Evolutionary conservation across 83 land plant genomes (phyloP), one percentile per base, ranked within the genome.

Genomic region (Larix sibirica): DNA sequence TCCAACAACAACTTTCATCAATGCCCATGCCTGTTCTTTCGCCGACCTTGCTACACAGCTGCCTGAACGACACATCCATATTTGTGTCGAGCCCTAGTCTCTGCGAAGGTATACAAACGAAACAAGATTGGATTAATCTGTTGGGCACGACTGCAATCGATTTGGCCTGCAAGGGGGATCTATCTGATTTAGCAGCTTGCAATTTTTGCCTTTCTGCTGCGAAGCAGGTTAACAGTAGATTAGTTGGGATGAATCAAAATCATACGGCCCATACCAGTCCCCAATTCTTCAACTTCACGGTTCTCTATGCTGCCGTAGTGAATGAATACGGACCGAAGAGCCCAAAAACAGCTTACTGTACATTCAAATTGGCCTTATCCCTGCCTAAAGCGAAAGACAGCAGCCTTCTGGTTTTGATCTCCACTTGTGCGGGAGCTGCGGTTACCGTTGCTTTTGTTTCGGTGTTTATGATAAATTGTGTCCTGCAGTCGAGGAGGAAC

Each of bases 281-380:
- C 77, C 17, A 0, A 2, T 84, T 83, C 63, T 80, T 84, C 63
- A 82, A 90, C 59, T 84, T 86, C 44, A 68, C 89, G 8, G 60
- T 90, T 40, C 36, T 90, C 23, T 92, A 92, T 77, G 92, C 92
- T 13, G 88, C 83, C 71, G 92, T 6, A 8, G 50, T 44, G 50
- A 44, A 7, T 44, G 7, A 44, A 17, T n/a, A 7, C 8, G 86
- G 86, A 20, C 86, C 83, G 59, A 62, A 84, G 66, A 70, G 68
- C 60, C 62, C 36, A 6, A 65, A 38, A 33, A 76, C 84, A 7
- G 20, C 80, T 28, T 6, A 21, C 0, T 64, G 82, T 4, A 2
- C 42, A 21, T 73, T 73, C 9, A 50, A 54, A n/a, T 42, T 73
- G 77, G 4, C 9, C 24, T 5, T 73, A 4, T 10, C 18, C 3